phyloP scores from a whole-genome alignment of 768 basidiomycete species.

The Lentinus brumalis region DNA sequence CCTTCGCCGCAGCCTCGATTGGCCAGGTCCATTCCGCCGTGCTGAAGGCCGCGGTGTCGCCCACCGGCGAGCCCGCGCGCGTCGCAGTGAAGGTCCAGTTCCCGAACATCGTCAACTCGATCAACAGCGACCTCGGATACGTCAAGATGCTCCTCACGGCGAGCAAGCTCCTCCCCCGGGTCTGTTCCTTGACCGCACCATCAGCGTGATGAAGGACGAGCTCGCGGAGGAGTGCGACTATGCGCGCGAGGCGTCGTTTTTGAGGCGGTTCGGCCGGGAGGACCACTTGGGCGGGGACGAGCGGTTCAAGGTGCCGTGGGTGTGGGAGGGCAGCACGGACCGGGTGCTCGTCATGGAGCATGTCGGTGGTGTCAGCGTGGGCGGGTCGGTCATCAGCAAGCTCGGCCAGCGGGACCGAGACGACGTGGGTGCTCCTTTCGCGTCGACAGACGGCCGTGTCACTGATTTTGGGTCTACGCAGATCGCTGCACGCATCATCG shows the following conservation, averaged over 20 bases:
- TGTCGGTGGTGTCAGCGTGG: conserved; percentile 80
- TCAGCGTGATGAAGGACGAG: conserved; percentile 87
- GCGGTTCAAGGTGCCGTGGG: conserved; percentile 84
- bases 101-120: conserved; percentile 86
- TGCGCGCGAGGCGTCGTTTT: conserved; percentile 73
- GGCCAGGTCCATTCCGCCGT: conserved; percentile 90
- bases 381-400: conserved; percentile 55
- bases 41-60: conserved; percentile 52
- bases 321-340: conserved; percentile 79
- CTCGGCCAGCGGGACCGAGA: conserved; percentile 69
- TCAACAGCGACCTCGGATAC: conserved; percentile 85
- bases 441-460: no score
- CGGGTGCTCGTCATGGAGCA: conserved; percentile 89
- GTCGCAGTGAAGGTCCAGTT: conserved; percentile 94
- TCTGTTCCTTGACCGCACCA: conserved; percentile 85
- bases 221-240: conserved; percentile 94
- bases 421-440: conserved; percentile 49
- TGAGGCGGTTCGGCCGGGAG: conserved; percentile 57
- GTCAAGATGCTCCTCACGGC: conserved; percentile 81
- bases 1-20: conserved; percentile 95
- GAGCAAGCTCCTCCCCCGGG: conserved; percentile 80
- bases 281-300: conserved; percentile 55
- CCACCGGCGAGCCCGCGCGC: conserved; percentile 54
- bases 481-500: conserved; percentile 84
- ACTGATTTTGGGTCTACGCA: conserved; percentile 31